Evolutionary conservation across 1,284 basidiomycete species (phyloP).

Genomic region (Singerocomus inundabilis): DNA sequence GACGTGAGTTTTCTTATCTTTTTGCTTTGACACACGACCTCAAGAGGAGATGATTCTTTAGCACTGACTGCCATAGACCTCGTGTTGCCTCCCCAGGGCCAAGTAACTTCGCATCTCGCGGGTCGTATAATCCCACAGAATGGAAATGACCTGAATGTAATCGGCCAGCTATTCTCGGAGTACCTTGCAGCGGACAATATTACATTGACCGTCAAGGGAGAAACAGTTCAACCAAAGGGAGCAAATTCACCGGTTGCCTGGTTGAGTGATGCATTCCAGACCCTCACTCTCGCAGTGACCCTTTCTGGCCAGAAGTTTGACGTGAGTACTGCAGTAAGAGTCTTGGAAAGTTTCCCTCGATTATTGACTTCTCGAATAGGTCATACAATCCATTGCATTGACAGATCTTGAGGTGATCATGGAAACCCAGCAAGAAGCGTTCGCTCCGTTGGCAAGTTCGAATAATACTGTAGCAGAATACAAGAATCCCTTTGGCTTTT

Average conservation of each 20-base stretch:
- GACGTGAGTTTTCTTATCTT: slow-evolving; percentile 44
- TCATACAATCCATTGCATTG: slow-evolving; percentile 68
- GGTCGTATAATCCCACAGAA: slow-evolving; percentile 66
- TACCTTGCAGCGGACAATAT: slow-evolving; percentile 68
- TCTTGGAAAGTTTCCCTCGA: background rate
- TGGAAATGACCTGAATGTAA: slow-evolving; percentile 49
- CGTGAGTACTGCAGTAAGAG: slow-evolving; percentile 30
- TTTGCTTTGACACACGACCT: background rate
- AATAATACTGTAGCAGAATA: slow-evolving; percentile 63
- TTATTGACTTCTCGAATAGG: slow-evolving; percentile 33
- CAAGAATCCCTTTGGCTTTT: slow-evolving; percentile 79
- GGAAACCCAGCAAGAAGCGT: slow-evolving; percentile 51
- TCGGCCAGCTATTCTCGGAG: slow-evolving; percentile 67
- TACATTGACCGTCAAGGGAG: slow-evolving; percentile 59
- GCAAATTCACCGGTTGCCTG: slow-evolving; percentile 54
- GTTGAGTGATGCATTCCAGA: slow-evolving; percentile 71
- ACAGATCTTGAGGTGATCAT: slow-evolving; percentile 60
- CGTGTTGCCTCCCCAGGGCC: slow-evolving; percentile 51
- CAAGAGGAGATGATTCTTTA: slow-evolving; percentile 23
- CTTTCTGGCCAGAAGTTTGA: slow-evolving; percentile 64
- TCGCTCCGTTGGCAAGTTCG: slow-evolving; percentile 59
- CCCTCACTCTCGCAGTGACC: slow-evolving; percentile 59
- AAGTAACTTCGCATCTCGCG: slow-evolving; percentile 51
- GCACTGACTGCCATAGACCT: slow-evolving; percentile 53
- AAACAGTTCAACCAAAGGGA: slow-evolving; percentile 61